phyloP scores from a whole-genome alignment of 192 early-diverging fungal species.

The Mortierella alpina region DNA sequence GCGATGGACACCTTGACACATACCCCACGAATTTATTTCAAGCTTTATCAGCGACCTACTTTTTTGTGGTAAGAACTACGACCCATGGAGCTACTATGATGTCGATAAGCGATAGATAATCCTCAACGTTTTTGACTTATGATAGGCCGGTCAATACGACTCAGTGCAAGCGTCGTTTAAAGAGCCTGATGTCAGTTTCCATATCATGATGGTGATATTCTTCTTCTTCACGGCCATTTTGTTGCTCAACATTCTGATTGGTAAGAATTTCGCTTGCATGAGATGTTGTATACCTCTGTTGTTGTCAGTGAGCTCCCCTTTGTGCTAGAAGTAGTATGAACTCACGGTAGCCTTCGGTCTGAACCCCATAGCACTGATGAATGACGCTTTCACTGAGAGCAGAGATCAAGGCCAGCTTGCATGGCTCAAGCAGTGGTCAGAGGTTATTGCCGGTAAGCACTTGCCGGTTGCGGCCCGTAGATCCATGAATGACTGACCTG shows the following conservation, averaged over 20 bases:
- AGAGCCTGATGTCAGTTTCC: constrained; percentile 6
- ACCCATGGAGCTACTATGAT: not conserved
- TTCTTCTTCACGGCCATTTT: constrained; percentile 51
- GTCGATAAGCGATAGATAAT: not conserved
- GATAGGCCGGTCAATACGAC: constrained; percentile 48
- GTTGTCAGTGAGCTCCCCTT: too few relatives aligned
- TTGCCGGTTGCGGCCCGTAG: not conserved
- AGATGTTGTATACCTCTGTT: too few relatives aligned
- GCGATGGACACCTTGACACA: not conserved
- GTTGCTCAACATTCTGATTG: constrained; percentile 46
- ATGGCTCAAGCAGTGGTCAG: constrained; percentile 52
- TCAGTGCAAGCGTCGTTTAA: constrained; percentile 1
- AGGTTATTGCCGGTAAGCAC: constrained; percentile 39
- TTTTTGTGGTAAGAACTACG: constrained; percentile 29
- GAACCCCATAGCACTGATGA: constrained; percentile 34
- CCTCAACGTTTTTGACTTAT: not conserved
- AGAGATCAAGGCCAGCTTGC: constrained; percentile 41
- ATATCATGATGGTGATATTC: constrained; percentile 50
- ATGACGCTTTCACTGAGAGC: constrained; percentile 47
- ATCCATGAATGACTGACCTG: too few relatives aligned
- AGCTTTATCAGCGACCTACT: constrained; percentile 31
- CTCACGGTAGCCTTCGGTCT: not conserved
- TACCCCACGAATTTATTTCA: not conserved
- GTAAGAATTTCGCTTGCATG: constrained; percentile 4
- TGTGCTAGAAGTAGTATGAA: too few relatives aligned